A percentile compares a stretch with the other conserved stretches of the same genome.
Evolutionary conservation across 257 asterid species (phyloP).

Genomic region (Apocynum venetum): DNA sequence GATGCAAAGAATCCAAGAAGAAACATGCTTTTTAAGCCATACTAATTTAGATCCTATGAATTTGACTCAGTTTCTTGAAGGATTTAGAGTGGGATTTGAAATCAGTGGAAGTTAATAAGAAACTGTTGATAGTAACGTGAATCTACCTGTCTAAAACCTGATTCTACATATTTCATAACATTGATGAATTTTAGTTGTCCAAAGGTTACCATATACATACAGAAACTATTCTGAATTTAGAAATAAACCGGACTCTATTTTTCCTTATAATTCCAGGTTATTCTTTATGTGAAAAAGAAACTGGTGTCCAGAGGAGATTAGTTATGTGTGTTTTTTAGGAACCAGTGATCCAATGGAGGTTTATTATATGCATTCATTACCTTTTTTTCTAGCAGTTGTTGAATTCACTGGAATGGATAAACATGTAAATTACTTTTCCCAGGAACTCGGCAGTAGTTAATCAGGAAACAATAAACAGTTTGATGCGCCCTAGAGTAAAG

Average conservation of each 20-base stretch:
- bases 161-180: background rate
- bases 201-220: no score
- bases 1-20: background rate
- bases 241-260: no score
- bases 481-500: no score
- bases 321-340: no score
- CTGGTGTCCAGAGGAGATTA: no score
- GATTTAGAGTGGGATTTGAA: background rate
- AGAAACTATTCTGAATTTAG: no score
- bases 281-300: no score
- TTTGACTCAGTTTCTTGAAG: slow-evolving; percentile 1
- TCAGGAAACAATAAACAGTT: background rate
- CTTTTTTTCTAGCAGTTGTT: background rate
- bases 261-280: no score
- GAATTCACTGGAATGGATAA: background rate
- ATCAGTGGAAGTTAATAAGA: background rate
- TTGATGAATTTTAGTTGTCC: background rate
- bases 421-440: background rate
- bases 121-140: background rate
- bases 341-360: no score
- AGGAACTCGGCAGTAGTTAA: background rate
- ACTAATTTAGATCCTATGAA: background rate
- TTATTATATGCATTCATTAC: no score
- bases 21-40: background rate
- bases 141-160: background rate